These are phyloP conservation scores for Phytophthora citricola DNA, from an alignment of 352 stramenopile genomes.

Conservation along the genomic window DNA sequence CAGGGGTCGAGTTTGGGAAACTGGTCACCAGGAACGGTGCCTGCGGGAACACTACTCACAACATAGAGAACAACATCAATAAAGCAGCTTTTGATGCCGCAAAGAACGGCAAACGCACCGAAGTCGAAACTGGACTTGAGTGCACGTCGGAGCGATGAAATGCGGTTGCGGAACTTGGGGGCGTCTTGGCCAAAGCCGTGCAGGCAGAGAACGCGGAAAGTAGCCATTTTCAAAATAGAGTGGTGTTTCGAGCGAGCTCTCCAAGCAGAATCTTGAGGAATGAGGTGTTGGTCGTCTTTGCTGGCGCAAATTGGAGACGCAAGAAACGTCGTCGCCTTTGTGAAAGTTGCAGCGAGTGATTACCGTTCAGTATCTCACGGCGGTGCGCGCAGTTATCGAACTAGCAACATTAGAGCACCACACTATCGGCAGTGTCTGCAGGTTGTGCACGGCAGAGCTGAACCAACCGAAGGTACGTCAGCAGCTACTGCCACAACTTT, in stretches of 20 bases:
- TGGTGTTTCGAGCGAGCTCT: neutral
- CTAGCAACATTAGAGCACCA: neutral
- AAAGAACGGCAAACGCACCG: slow-evolving; percentile 35
- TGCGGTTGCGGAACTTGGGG: slow-evolving; percentile 70
- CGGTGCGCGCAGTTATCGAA: neutral
- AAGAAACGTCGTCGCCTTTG: slow-evolving; percentile 13
- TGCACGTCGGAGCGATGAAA: slow-evolving; percentile 69
- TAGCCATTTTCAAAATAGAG: slow-evolving; percentile 31
- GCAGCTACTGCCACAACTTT: slow-evolving; percentile 4
- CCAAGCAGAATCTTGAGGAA: slow-evolving; percentile 32
- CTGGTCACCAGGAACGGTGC: slow-evolving; percentile 71
- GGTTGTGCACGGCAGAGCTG: slow-evolving; percentile 16
- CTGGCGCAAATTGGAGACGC: neutral
- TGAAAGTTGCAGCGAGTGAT: slow-evolving; percentile 27
- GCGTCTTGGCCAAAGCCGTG: slow-evolving; percentile 85
- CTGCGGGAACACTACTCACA: slow-evolving; percentile 64
- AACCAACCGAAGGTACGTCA: slow-evolving; percentile 9
- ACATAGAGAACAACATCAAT: slow-evolving; percentile 6
- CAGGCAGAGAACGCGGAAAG: slow-evolving; percentile 79
- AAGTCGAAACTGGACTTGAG: slow-evolving; percentile 87
- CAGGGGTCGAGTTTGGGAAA: slow-evolving; percentile 47
- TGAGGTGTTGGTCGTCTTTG: neutral
- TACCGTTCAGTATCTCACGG: slow-evolving; percentile 17
- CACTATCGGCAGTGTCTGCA: neutral
- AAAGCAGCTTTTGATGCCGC: too few relatives aligned